phyloP scores from a whole-genome alignment of 2,329 filamentous ascomycete genomes.

The Colletotrichum aenigma region DNA sequence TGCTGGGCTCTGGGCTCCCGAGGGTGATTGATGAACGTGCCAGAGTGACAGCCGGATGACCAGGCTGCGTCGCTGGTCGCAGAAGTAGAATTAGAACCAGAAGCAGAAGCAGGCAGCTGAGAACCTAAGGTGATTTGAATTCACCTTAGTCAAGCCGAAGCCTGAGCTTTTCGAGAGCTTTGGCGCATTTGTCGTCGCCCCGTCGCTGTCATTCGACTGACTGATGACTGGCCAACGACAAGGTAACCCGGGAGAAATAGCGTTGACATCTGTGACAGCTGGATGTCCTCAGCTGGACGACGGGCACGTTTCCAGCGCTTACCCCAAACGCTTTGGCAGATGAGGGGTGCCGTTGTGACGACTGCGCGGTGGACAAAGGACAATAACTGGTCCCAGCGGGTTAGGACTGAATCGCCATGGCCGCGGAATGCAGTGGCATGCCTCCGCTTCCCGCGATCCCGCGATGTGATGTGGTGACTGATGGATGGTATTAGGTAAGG shows the following conservation, averaged over 20 bases:
- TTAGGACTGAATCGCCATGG: neutral
- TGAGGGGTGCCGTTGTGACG: slow-evolving; percentile 4
- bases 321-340: slow-evolving; percentile 12
- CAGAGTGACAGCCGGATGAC: slow-evolving; percentile 7
- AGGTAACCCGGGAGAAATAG: neutral
- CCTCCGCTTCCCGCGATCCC: neutral
- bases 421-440: neutral
- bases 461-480: neutral
- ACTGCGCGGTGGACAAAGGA: slow-evolving; percentile 6
- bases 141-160: neutral
- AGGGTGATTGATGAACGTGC: neutral
- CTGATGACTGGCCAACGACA: slow-evolving; percentile 6
- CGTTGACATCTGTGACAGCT: slow-evolving; percentile 8
- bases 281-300: neutral
- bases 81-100: neutral
- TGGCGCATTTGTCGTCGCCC: slow-evolving; percentile 10
- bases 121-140: neutral
- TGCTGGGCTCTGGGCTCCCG: neutral
- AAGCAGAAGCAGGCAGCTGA: neutral
- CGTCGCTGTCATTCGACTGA: neutral
- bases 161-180: neutral
- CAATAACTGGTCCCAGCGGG: slow-evolving; percentile 10
- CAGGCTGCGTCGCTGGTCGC: slow-evolving; percentile 12
- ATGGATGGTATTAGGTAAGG: neutral
- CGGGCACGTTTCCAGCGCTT: slow-evolving; percentile 8